phyloP scores from a whole-genome alignment of 1,139 yeast genomes.

The Yamadazyma membranifaciens region DNA sequence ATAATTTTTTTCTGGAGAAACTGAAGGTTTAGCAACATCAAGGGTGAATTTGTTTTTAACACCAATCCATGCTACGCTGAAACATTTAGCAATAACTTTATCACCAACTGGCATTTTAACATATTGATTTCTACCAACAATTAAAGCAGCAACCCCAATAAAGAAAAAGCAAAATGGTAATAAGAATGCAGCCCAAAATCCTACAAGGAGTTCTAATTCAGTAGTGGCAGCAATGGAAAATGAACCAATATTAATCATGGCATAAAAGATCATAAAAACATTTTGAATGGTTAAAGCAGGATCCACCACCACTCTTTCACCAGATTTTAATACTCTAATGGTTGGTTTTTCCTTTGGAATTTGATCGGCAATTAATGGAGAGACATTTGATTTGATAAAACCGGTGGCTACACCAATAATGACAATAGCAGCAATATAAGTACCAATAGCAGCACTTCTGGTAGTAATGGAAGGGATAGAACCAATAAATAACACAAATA shows the following conservation, averaged over 20 bases:
- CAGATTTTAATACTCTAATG: constrained; percentile 32
- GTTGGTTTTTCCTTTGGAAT: constrained; percentile 41
- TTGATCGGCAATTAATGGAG: constrained; percentile 82
- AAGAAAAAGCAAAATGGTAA: constrained; percentile 69
- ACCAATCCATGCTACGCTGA: constrained; percentile 48
- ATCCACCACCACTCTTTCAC: constrained; percentile 40
- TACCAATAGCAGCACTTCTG: constrained; percentile 47
- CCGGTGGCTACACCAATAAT: constrained; percentile 79
- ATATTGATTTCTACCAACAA: constrained; percentile 56
- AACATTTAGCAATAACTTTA: constrained; percentile 57
- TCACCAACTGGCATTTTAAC: constrained; percentile 64
- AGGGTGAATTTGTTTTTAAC: constrained; percentile 49
- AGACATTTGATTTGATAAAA: constrained; percentile 75
- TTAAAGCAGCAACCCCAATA: constrained; percentile 54
- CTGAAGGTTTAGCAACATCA: constrained; percentile 56
- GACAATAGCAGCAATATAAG: constrained; percentile 60
- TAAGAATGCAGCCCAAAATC: constrained; percentile 46
- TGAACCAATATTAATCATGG: constrained; percentile 43
- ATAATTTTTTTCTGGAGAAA: constrained; percentile 38
- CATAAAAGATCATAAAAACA: constrained; percentile 43
- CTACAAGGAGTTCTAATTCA: constrained; percentile 34
- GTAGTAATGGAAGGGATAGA: constrained; percentile 64
- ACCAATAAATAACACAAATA: constrained; percentile 64
- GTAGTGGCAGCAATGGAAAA: constrained; percentile 44
- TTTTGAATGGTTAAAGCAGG: constrained; percentile 42